Base-by-base conservation (phyloP, 2,329 filamentous ascomycete genomes). In the Alternaria burnsii region DNA sequence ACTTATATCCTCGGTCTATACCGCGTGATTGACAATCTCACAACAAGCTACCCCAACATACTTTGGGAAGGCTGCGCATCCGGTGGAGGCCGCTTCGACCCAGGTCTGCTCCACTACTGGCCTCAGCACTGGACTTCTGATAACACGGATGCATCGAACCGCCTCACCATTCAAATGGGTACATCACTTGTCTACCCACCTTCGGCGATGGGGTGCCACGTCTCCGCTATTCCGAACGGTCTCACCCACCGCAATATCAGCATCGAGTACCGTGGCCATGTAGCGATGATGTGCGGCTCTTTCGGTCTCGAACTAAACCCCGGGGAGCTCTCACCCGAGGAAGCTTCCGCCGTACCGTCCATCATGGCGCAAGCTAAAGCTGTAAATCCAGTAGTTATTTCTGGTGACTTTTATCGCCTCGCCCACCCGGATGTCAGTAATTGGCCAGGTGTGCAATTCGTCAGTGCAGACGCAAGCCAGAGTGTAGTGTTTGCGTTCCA, bases 271-370 rank as follows among this genome's bases (percentile, higher is more conserved):
- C 86, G 88, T 34, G 87, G 85, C 0, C 87, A 89, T 56, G 88
- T 90, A 0, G 88, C 88, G 6, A 87, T 89, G 80, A 89, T 89
- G 88, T 88, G 88, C 56, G 88, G 88, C 2, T 88, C 86, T 0
- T 90, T 90, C 65, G 88, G 88, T 0, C 82, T 90, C 11, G 88
- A 90, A 71, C 81, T 90, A 8, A 82, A 89, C 68, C 88, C 88
- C 0, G 77, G 76, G 0, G 79, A 84, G 8, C 82, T 88, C 6
- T 75, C 76, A 0, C 79, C 79, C 0, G 82, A 83, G 12, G 88
- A 90, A n/a, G 80, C 78, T 47, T 80, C 77, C 0, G 79, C 80
- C 30, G 81, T 90, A 0, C 87, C 88, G 0, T 79, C 70, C 0
- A 78, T 90, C 1, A 84, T 90, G 59, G 78, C 75, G 0, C 78